Conservation (phyloP, 208 protist genomes). For the Acanthamoeba lenticulata region DNA sequence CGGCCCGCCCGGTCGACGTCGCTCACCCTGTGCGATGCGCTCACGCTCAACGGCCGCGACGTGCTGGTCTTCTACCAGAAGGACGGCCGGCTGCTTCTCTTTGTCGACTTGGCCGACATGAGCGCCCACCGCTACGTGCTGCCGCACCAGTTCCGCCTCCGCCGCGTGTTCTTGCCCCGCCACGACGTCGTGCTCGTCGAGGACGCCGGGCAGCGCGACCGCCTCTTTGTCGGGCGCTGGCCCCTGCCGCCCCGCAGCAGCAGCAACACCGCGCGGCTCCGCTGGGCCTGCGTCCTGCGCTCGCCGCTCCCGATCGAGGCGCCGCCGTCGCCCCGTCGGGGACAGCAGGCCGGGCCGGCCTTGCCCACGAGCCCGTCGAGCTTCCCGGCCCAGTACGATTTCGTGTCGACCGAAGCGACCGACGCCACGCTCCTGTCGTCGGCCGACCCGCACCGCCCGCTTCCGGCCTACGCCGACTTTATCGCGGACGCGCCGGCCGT, state of each 20-base stretch:
- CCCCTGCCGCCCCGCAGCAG: background rate
- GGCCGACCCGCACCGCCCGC: slow-evolving; percentile 1
- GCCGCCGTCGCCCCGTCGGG: background rate
- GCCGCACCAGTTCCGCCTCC: slow-evolving; percentile 31
- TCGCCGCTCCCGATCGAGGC: background rate
- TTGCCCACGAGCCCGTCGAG: background rate
- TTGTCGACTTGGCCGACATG: background rate
- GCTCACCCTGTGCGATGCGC: background rate
- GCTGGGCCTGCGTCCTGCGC: background rate
- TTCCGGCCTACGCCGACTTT: slow-evolving; percentile 33
- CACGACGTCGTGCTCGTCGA: slow-evolving; percentile 14
- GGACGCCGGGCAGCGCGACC: background rate
- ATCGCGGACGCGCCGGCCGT: background rate
- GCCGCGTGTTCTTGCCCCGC: slow-evolving; percentile 3
- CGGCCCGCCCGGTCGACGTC: background rate
- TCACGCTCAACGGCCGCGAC: background rate
- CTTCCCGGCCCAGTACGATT: background rate
- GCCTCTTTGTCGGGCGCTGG: slow-evolving; percentile 17
- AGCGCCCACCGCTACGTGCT: background rate
- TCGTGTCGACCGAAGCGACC: slow-evolving; percentile 34
- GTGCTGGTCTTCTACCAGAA: slow-evolving; percentile 43
- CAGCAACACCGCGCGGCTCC: background rate
- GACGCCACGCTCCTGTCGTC: slow-evolving; percentile 29
- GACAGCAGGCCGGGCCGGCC: background rate
- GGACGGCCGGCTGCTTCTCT: slow-evolving; percentile 19